Evolutionary conservation across 1,284 basidiomycete species (phyloP), one percentile per base, ranked within the genome.

Genomic region (Albatrellus sp.): DNA sequence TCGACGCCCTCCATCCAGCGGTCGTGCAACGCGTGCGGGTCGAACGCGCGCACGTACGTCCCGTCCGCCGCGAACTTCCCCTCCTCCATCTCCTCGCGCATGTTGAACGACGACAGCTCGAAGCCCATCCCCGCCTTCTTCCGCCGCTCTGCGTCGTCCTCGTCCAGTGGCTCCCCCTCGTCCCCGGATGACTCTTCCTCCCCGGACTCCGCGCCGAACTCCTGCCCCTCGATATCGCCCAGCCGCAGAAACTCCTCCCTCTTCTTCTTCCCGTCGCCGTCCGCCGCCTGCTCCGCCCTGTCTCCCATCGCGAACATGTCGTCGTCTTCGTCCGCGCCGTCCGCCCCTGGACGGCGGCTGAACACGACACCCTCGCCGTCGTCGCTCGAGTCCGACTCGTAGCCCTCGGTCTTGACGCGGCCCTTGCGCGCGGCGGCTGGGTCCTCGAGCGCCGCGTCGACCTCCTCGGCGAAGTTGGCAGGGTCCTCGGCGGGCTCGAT

Each of bases 1-100:
- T 87, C 87, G 43, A 94, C 53, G 2, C 82, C 90, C 13, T 90
- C 83, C 71, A 99, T 86, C 96, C 96, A 99, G 28, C 75, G 75
- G 63, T 99, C 94, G 61, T 98, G 92, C 44, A 87, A 77, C 13
- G 85, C 90, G 57, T 92, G 85, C 5, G 87, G 86, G 63, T 98
- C 93, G 52, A 83, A 84, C 41, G 90, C 81, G 46, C 79, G 78
- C 45, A 92, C 75, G 60, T 93, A 97, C 47, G 65, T 80, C 39
- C 96, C 96, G 55, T 98, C 94, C 46, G 86, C 88, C 9, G 91
- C 85, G 67, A 99, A 97, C 55, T 91, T 88, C 30, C 96, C 96
- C 60, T 96, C 90, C 56, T 89, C 81, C 84, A 99, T 93, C 72
- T 99, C 96, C 53, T 88, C 84, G 53, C 92, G 87, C 96, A 99